Base-by-base conservation (phyloP, 1,139 yeast genomes). In the Arxiozyma slooffiae region DNA sequence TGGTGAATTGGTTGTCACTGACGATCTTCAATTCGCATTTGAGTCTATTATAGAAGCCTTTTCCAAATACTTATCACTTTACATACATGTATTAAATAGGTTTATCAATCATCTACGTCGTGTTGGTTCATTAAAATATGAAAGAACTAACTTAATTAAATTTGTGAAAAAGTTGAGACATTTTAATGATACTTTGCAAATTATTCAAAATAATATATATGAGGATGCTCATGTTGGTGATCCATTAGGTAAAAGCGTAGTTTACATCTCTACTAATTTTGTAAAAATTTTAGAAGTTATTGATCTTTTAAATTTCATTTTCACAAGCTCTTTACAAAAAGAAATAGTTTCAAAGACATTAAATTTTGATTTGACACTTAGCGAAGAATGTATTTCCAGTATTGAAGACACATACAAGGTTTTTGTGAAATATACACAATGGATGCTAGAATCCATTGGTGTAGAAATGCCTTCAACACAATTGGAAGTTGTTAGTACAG, bases 281-380 rank as follows among this genome's bases (percentile, higher is more conserved):
- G 53, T 57, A 34, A 62, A 65, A 50, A 50, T 57, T 18, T 47
- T 66, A 39, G 70, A 66, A 48, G 50, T 60, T 1, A 34, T 66
- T 5, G 70, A 66, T 47, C 51, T 66, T 21, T 47, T 65, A 48
- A 65, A 66, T 50, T 66, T 58, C 46, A 60, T 58, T 48, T 49
- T 66, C 26, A 63, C 67, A 7, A 65, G 64, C 48, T 57, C 67
- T 14, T 48, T 66, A 43, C 66, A 62, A 44, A 64, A 60, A 48
- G 70, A 66, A 51, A 62, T 63, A 18, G 52, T 63, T 24, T 56
- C 66, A n/a, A 66, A 66, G 54, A 66, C 70, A 7, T 50, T 66
- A 49, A 66, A 66, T 48, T 47, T 50, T n/a, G 59, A 60, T 41
- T 46, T 66, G 18, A 57, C 57, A 4, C 41, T 66, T 14, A 50